These are phyloP conservation scores for Stephanodiscus triporus DNA, from an alignment of 108 stramenopile species.

Conservation along the genomic window DNA sequence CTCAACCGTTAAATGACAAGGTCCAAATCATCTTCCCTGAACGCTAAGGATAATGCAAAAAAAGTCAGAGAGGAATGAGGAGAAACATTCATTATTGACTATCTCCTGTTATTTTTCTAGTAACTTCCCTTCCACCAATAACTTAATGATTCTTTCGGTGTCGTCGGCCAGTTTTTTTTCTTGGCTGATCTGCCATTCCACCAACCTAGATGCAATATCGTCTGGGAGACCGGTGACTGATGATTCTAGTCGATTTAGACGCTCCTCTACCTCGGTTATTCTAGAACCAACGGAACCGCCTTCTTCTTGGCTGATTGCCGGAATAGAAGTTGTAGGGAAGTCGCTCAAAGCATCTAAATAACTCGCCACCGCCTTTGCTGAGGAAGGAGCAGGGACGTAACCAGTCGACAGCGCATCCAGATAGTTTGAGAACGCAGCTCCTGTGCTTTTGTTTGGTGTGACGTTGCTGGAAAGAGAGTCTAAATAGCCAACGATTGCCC, in stretches of 20 bases:
- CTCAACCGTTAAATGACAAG: no score
- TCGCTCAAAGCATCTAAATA: slow-evolving; percentile 38
- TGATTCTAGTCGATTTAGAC: slow-evolving; percentile 38
- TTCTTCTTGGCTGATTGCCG: not conserved
- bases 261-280: slow-evolving; percentile 36
- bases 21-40: no score
- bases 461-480: slow-evolving; percentile 38
- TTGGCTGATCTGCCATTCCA: slow-evolving; percentile 38
- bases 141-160: slow-evolving; percentile 34
- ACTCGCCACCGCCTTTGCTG: slow-evolving; percentile 45
- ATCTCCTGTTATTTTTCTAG: slow-evolving; percentile 7
- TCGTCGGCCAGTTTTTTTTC: slow-evolving; percentile 44
- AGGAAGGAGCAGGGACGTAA: slow-evolving; percentile 30
- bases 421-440: slow-evolving; percentile 47
- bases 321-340: not conserved
- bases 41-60: no score
- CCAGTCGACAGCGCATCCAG: slow-evolving; percentile 47
- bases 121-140: slow-evolving; percentile 28
- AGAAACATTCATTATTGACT: no score
- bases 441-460: slow-evolving; percentile 11
- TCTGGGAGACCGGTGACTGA: slow-evolving; percentile 44
- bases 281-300: slow-evolving; percentile 15
- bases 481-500: slow-evolving; percentile 47
- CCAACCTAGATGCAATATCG: slow-evolving; percentile 44
- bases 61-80: no score